Percentiles rank a stretch among this genome's conserved stretches.
phyloP scores from a whole-genome alignment of 805 yeast species.

The Torulaspora gathmanii region DNA sequence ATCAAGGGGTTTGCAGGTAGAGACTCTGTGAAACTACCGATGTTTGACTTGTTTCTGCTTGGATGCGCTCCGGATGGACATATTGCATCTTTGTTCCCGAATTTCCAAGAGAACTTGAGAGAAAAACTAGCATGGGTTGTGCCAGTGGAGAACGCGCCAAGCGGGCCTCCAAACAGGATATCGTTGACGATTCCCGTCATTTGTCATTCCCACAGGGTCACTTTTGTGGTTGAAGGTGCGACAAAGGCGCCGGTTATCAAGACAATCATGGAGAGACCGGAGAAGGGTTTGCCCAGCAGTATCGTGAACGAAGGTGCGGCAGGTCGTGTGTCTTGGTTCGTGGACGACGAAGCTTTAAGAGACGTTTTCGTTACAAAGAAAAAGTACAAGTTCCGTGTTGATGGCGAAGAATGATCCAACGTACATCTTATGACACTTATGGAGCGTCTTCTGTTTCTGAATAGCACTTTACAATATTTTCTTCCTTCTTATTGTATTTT shows the following conservation, averaged over 20 bases:
- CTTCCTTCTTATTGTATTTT: slow-evolving; percentile 7
- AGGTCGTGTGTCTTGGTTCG: slow-evolving; percentile 93
- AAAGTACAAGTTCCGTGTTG: slow-evolving; percentile 20
- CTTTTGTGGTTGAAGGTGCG: slow-evolving; percentile 92
- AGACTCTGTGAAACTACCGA: slow-evolving; percentile 91
- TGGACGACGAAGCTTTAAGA: slow-evolving; percentile 81
- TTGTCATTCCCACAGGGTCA: slow-evolving; percentile 82
- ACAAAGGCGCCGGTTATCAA: slow-evolving; percentile 88
- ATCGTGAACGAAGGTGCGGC: slow-evolving; percentile 91
- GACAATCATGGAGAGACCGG: slow-evolving; percentile 91
- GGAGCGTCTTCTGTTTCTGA: neutral
- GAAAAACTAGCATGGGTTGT: slow-evolving; percentile 91
- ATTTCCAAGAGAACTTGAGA: slow-evolving; percentile 69
- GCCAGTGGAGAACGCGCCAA: slow-evolving; percentile 84
- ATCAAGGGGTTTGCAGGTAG: slow-evolving; percentile 91
- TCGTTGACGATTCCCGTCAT: slow-evolving; percentile 89
- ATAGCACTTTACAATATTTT: slow-evolving; percentile 6
- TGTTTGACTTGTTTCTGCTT: slow-evolving; percentile 82
- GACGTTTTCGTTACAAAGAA: slow-evolving; percentile 50
- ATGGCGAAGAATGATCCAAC: slow-evolving; percentile 3
- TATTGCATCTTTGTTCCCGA: slow-evolving; percentile 87
- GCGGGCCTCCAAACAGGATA: slow-evolving; percentile 76
- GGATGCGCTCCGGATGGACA: slow-evolving; percentile 99
- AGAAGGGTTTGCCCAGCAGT: slow-evolving; percentile 86
- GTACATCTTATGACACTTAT: no score